These are phyloP conservation scores for Daldinia grandis DNA, from an alignment of 495 filamentous ascomycete genomes.

Conservation along the genomic window DNA sequence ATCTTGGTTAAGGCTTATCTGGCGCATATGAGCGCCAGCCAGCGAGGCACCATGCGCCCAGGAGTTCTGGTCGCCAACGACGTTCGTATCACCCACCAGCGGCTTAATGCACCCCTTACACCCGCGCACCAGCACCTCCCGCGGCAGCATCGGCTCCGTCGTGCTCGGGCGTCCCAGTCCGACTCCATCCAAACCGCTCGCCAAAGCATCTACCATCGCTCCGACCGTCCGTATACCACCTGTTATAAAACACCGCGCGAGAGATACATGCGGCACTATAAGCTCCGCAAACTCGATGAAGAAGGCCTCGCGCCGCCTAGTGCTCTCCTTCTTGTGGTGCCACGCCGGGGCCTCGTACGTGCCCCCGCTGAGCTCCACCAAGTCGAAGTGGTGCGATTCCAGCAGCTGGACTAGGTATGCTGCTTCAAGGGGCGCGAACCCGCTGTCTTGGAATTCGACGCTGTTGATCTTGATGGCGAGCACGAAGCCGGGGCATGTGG, in stretches of 20 bases:
- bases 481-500: conserved; percentile 60
- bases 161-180: conserved; percentile 63
- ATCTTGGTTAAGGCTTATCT: conserved; percentile 62
- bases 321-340: conserved; percentile 61
- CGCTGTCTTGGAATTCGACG: conserved; percentile 70
- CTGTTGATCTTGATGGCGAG: conserved; percentile 74
- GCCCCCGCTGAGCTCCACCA: conserved; percentile 71
- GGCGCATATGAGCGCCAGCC: conserved; percentile 49
- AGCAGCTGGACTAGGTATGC: conserved; percentile 62
- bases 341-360: conserved; percentile 67
- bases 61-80: conserved; percentile 22
- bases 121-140: conserved; percentile 59
- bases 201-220: conserved; percentile 68
- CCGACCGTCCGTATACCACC: conserved; percentile 67
- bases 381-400: conserved; percentile 66
- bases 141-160: conserved; percentile 61
- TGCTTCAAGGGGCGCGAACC: conserved; percentile 65
- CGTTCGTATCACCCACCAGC: conserved; percentile 29
- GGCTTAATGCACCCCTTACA: conserved; percentile 54
- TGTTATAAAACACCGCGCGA: conserved; percentile 67
- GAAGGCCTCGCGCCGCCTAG: conserved; percentile 67
- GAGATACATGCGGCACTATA: conserved; percentile 62
- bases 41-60: conserved; percentile 28
- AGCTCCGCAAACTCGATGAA: conserved; percentile 72
- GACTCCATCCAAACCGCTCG: conserved; percentile 63